Evolutionary conservation across 441 rosid species (phyloP), one percentile per base, ranked within the genome.

Genomic region (Melastoma candidum): DNA sequence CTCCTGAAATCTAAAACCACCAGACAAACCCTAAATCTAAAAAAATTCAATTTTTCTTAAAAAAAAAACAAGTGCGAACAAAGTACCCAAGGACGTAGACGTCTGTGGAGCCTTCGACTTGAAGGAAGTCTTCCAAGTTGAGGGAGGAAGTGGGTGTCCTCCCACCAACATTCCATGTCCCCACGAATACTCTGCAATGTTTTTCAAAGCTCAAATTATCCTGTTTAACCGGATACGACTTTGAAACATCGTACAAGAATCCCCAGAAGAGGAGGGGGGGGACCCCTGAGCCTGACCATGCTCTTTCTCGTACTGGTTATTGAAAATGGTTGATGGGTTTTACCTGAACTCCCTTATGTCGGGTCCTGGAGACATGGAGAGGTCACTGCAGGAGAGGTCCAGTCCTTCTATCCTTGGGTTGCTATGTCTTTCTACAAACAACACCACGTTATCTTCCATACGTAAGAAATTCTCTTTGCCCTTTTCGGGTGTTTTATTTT

Each of bases 151-250:
- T 73, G 11, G 98, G 98, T 36, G 95, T 57, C 70, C 68, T 85
- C 41, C 98, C 98, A 63, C 90, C 98, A 17, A 92, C 95, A 59
- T 92, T 92, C 98, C 98, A 87, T n/a, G 98, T 92, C 32, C 90
- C 85, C 11, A 71, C 76, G 70, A 76, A 83, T 51, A 92, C 71
- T 78, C 98, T 90, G 77, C 65, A 63, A 61, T 17, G 22, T 17
- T 43, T 45, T 36, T 36, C 14, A 36, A 53, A 39, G 59, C 39
- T 41, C 25, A 11, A n/a, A 62, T 32, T 54, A 66, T 46, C 61
- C 54, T 29, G 27, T 17, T 25, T 4, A 25, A 11, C 12, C 52
- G 11, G 7, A 47, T 22, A 47, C 3, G 50, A 12, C 14, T 13
- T 47, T 14, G 25, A 17, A 17, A 29, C 51, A 26, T 44, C 25